Conservation (phyloP, 2,329 filamentous ascomycete species). For the Fusarium mundagurra region DNA sequence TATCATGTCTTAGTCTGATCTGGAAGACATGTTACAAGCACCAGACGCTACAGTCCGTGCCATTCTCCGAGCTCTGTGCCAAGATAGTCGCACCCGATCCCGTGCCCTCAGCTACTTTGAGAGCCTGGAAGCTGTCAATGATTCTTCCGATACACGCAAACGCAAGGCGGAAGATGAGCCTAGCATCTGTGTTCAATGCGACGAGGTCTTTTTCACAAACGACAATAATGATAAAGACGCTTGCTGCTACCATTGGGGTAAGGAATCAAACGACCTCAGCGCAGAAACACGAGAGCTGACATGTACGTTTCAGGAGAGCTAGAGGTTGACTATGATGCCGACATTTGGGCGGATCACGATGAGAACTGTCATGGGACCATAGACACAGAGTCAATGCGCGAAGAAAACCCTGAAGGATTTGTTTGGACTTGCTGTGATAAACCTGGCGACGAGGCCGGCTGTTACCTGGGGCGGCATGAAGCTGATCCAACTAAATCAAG, state of each 20-base stretch:
- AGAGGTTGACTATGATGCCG: conserved; percentile 14
- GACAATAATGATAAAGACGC: neutral
- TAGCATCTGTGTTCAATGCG: conserved; percentile 21
- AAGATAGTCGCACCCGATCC: neutral
- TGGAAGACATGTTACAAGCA: neutral
- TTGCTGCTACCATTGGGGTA: conserved; percentile 31
- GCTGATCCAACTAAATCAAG: conserved; percentile 16
- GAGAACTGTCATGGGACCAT: conserved; percentile 12
- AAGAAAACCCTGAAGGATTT: conserved; percentile 32
- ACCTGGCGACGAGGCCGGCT: conserved; percentile 9
- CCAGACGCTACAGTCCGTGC: conserved; percentile 18
- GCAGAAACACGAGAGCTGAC: neutral
- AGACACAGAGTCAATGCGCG: conserved; percentile 21
- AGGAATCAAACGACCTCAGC: neutral
- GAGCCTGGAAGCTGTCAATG: neutral
- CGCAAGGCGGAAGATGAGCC: conserved; percentile 23
- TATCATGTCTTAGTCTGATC: neutral
- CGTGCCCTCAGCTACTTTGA: neutral
- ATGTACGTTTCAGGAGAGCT: conserved; percentile 15
- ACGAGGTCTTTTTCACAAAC: neutral
- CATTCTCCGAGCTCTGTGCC: conserved; percentile 25
- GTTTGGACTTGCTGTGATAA: conserved; percentile 36
- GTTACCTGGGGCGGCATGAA: conserved; percentile 22
- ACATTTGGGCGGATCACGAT: conserved; percentile 26
- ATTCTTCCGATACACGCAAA: neutral